phyloP scores from a whole-genome alignment of 2,329 filamentous ascomycete species.

The Aspergillus bombycis region DNA sequence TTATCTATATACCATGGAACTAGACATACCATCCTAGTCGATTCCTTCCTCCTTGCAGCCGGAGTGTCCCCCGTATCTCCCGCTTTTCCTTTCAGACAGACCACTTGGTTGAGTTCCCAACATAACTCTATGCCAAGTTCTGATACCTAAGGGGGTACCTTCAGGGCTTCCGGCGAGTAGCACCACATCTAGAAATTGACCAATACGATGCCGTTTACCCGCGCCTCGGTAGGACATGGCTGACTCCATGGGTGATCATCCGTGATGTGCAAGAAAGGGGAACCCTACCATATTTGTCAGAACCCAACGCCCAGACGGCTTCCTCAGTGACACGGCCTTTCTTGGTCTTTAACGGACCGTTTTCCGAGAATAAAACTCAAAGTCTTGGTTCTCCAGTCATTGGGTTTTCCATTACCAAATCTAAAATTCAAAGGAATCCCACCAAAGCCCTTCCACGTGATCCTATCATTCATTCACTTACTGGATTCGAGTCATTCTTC shows the following conservation, averaged over 20 bases:
- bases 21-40: background rate
- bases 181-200: background rate
- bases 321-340: background rate
- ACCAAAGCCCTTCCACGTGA: background rate
- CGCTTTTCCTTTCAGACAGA: background rate
- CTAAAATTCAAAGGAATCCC: background rate
- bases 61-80: background rate
- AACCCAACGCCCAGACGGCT: background rate
- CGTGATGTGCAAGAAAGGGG: conserved; percentile 1
- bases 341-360: background rate
- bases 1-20: conserved; percentile 3
- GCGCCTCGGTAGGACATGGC: conserved; percentile 2
- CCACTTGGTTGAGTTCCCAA: conserved; percentile 1
- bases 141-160: background rate
- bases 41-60: background rate
- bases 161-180: background rate
- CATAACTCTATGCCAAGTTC: background rate
- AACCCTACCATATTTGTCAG: background rate
- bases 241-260: conserved; percentile 2
- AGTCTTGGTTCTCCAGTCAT: background rate
- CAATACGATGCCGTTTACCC: conserved; percentile 1
- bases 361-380: conserved; percentile 1
- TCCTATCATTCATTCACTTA: background rate
- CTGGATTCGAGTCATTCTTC: background rate
- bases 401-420: background rate